These are phyloP conservation scores for Chaetomiaceae sp. DNA, from an alignment of 2,329 filamentous ascomycete species.

Conservation along the genomic window DNA sequence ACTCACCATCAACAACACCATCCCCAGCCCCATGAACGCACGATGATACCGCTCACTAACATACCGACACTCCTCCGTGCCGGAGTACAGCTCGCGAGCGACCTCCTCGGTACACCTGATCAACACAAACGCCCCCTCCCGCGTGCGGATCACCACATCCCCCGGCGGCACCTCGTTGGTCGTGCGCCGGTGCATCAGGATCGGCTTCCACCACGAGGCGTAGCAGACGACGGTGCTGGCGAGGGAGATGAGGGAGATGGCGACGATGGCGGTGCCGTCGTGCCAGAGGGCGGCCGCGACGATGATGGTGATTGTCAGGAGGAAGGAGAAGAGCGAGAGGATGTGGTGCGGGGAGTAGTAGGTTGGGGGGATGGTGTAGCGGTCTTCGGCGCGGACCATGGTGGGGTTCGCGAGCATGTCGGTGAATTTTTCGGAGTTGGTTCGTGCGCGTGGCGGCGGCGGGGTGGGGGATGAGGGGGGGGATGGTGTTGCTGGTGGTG, in stretches of 20 bases:
- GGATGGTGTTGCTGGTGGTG: not conserved
- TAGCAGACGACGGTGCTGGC: constrained; percentile 51
- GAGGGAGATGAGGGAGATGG: constrained; percentile 47
- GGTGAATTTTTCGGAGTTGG: constrained; percentile 38
- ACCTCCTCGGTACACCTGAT: constrained; percentile 55
- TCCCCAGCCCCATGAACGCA: constrained; percentile 52
- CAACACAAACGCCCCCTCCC: constrained; percentile 55
- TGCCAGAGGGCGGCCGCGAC: constrained; percentile 37
- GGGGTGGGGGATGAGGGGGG: constrained; percentile 5
- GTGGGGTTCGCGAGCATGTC: constrained; percentile 42
- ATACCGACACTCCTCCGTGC: constrained; percentile 55
- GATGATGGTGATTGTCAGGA: constrained; percentile 46
- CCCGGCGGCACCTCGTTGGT: constrained; percentile 46
- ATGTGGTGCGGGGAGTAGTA: constrained; percentile 50
- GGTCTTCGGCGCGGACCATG: constrained; percentile 34
- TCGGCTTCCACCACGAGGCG: constrained; percentile 54
- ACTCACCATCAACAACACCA: constrained; percentile 55
- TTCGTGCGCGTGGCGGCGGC: constrained; percentile 29
- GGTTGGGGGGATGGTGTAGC: constrained; percentile 45
- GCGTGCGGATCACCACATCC: constrained; percentile 58
- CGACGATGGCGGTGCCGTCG: constrained; percentile 49
- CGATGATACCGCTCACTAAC: constrained; percentile 45
- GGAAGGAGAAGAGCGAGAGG: constrained; percentile 46
- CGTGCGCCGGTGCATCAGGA: constrained; percentile 47
- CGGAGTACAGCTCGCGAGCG: constrained; percentile 57